Base-by-base conservation (phyloP, 345 rosid genomes). In the Streptanthus diversifolius region DNA sequence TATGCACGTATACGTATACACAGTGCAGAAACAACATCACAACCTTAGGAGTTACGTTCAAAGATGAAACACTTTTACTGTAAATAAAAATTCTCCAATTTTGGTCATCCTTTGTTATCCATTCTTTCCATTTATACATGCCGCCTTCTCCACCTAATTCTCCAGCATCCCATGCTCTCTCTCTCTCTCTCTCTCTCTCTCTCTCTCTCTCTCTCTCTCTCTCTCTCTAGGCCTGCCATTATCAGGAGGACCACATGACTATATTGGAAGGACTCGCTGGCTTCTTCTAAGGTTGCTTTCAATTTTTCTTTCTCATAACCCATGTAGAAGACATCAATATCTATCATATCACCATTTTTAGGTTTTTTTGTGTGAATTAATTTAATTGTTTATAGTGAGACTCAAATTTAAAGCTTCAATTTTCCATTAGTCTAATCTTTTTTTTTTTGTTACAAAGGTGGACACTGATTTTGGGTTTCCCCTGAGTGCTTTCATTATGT, bases 231-330 rank as follows among this genome's bases (percentile, higher is more conserved):
- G 76, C 79, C 82, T 84, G 82, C 80, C 90, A 84, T 74, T 70
- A 81, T 71, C 77, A 84, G 73, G 81, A 84, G 90, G 91, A 88
- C 97, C 95, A 86, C 95, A 84, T 83, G 85, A 76, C 80, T 63
- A 64, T 51, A 70, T 80, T 82, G 82, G 64, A 67, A 68, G 71
- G 69, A 75, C 63, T 72, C 40, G 77, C 49, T 63, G 71, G 85
- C 81, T 82, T 79, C 88, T 82, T 85, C 88, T 79, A 18, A 72
- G 77, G 95, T 90, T 88, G 97, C 97, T 85, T 80, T 90, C 92
- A 83, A 70, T 27, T 33, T 59, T 70, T 63, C 79, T 70, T 64
- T 70, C 76, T 63, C 55, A 58, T 63, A 45, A 57, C 56, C 19
- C 71, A 86, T 85, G 84, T 82, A 86, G 76, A 83, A 77, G 77